Percentiles rank a stretch among this genome's conserved stretches.
These are phyloP conservation scores for Pichia insulana DNA, from an alignment of 805 yeast species.

Conservation along the genomic window DNA sequence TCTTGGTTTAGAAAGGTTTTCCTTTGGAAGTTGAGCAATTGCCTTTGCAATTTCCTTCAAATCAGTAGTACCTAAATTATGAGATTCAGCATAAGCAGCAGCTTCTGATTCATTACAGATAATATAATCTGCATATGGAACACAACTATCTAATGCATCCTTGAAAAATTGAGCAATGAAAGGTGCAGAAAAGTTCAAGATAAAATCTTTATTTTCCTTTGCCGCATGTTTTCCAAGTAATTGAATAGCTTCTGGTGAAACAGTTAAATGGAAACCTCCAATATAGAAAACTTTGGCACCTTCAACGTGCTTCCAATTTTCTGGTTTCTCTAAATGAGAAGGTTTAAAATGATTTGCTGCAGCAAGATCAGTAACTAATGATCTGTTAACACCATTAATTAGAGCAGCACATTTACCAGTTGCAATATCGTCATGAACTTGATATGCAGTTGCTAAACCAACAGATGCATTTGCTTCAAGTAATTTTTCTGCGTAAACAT, in stretches of 20 bases:
- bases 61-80: slow-evolving; percentile 53
- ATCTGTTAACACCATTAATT: slow-evolving; percentile 75
- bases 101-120: slow-evolving; percentile 98
- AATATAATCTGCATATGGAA: slow-evolving; percentile 84
- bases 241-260: slow-evolving; percentile 88
- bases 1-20: slow-evolving; percentile 59
- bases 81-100: slow-evolving; percentile 84
- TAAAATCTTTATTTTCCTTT: slow-evolving; percentile 35
- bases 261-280: slow-evolving; percentile 99
- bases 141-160: slow-evolving; percentile 68
- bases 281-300: slow-evolving; percentile 77
- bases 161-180: slow-evolving; percentile 94
- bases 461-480: slow-evolving; percentile 76
- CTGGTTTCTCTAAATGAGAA: slow-evolving; percentile 77
- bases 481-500: slow-evolving; percentile 74
- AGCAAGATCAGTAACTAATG: slow-evolving; percentile 89
- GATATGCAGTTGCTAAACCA: slow-evolving; percentile 82
- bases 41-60: slow-evolving; percentile 71
- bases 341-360: slow-evolving; percentile 97
- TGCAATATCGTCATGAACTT: slow-evolving; percentile 63
- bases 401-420: slow-evolving; percentile 99
- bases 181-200: slow-evolving; percentile 91
- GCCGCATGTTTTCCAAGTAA: slow-evolving; percentile 85
- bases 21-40: slow-evolving; percentile 74
- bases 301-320: slow-evolving; percentile 83